phyloP scores from a whole-genome alignment of 305 asterid species.

The Fraxinus greggii region DNA sequence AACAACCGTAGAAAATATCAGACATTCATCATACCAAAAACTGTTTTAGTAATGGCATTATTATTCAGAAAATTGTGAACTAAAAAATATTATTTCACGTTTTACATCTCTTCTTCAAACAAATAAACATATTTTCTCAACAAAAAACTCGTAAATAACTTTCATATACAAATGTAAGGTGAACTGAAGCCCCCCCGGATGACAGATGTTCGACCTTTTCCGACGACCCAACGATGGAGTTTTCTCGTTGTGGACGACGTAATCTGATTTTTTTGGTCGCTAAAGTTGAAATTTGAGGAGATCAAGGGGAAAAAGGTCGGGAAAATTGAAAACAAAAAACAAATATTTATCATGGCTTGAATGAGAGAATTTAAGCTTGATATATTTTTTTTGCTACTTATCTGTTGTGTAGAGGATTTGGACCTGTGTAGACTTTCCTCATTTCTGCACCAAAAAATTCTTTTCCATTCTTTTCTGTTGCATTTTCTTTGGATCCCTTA shows the following conservation, averaged over 20 bases:
- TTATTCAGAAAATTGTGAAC: not conserved
- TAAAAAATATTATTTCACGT: not conserved
- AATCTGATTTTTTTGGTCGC: not conserved
- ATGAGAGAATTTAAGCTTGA: constrained; percentile 28
- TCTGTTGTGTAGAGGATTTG: constrained; percentile 95
- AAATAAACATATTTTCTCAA: not conserved
- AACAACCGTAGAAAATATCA: not conserved
- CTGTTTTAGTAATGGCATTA: constrained; percentile 36
- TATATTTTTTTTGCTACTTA: constrained; percentile 34
- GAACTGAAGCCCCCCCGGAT: not conserved
- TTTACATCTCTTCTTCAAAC: not conserved
- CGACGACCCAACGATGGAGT: not conserved
- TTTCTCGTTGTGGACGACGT: not conserved
- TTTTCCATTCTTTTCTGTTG: constrained; percentile 26
- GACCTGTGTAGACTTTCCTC: constrained; percentile 84
- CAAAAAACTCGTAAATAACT: not conserved
- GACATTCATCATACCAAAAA: constrained; percentile 35
- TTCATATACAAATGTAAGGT: constrained; percentile 23
- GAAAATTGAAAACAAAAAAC: constrained; percentile 1
- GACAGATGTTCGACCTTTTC: not conserved
- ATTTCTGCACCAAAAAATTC: constrained; percentile 54
- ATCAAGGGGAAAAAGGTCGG: not conserved
- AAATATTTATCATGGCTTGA: constrained; percentile 28
- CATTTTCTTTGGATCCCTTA: constrained; percentile 18
- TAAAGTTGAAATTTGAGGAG: not conserved